Evolutionary conservation across 2,329 filamentous ascomycete genomes (phyloP).

Genomic region (Fusarium longipes): DNA sequence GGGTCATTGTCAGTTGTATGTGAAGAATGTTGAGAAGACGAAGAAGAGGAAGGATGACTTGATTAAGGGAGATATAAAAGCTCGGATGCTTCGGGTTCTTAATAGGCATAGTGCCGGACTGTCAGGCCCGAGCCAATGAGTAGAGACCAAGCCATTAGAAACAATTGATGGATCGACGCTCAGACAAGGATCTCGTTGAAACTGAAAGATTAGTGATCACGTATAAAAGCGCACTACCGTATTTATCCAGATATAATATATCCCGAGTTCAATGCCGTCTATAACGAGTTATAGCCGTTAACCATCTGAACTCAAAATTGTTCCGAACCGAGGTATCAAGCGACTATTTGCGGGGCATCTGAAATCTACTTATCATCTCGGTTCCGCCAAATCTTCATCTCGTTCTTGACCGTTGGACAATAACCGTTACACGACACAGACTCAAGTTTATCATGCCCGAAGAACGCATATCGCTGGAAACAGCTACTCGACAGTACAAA

Average conservation of each 20-base stretch:
- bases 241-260: not conserved
- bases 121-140: not conserved
- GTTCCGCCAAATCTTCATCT: not conserved
- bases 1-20: not conserved
- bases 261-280: no score
- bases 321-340: not conserved
- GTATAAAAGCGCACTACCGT: not conserved
- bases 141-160: not conserved
- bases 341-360: constrained; percentile 5
- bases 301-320: not conserved
- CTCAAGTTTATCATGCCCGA: not conserved
- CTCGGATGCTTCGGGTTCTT: not conserved
- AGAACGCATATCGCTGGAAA: not conserved
- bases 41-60: no score
- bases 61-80: not conserved
- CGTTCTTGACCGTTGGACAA: not conserved
- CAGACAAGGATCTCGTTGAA: not conserved
- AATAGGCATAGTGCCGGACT: constrained; percentile 1
- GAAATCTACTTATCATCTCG: not conserved
- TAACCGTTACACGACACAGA: not conserved
- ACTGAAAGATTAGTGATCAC: not conserved
- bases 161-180: not conserved
- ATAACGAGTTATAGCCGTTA: no score
- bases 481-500: constrained; percentile 4
- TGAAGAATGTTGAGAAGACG: no score